Evolutionary conservation across 2,329 filamentous ascomycete species (phyloP), one percentile per base, ranked within the genome.

Genomic region (Volutella citrinella): DNA sequence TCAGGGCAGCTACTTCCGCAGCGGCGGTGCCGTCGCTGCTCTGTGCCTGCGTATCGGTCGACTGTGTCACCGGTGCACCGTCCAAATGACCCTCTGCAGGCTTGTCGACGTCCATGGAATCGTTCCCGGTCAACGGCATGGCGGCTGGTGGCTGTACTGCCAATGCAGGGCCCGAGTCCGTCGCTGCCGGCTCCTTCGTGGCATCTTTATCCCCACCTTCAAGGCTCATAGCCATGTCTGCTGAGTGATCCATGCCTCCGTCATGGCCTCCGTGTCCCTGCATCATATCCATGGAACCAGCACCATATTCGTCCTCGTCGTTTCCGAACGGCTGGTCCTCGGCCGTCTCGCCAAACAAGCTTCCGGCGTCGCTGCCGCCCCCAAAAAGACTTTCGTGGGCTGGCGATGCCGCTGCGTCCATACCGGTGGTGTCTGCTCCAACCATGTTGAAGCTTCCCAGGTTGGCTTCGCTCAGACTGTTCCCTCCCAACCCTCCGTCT

Each of bases 251-350:
- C 56, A 69, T 61, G 4, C 55, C 59, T 4, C 61, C 57, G 19
- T 72, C 60, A 20, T 64, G 65, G 1, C 60, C 56, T n/a, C n/a
- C n/a, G 13, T 61, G 55, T 1, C 48, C 61, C 3, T 65, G 53
- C 34, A 63, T 63, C 54, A 72, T 69, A 22, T 80, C 80, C 62
- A 95, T 83, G 2, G 83, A 83, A 9, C 29, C 38, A 36, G 81
- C 70, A 4, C 82, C 82, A 48, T 94, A 89, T 45, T 90, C 86
- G 48, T 94, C 88, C 24, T 95, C 88, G 26, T 95, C 88, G 10
- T 84, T 82, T 1, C 77, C 85, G 56, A 88, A 94, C 5, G 78
- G 81, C 16, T 74, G 56, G 61, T 61, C 56, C 62, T 82, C 58
- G 11, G 67, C 63, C 9, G 67, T 83, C 47, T 94, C 89, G 3